Conservation (phyloP, 2,329 filamentous ascomycete genomes). For the Clarireedia paspali region DNA sequence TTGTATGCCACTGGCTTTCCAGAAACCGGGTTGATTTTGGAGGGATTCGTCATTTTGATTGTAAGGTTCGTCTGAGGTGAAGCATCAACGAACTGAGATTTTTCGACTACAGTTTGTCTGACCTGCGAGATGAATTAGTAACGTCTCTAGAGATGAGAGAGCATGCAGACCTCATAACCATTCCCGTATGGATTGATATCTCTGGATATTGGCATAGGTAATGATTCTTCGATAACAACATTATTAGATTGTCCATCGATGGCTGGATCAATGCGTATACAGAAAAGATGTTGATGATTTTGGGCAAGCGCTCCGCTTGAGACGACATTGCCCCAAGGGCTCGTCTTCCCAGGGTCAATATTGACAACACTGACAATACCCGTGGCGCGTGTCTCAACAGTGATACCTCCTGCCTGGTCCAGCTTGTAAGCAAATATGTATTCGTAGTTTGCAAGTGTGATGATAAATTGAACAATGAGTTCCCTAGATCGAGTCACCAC, state of each 20-base stretch:
- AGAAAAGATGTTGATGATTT: conserved; percentile 51
- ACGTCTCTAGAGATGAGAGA: not conserved
- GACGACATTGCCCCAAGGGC: conserved; percentile 53
- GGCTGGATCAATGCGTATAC: conserved; percentile 45
- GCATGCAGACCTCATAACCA: conserved; percentile 35
- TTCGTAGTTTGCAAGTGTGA: conserved; percentile 63
- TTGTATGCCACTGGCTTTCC: conserved; percentile 80
- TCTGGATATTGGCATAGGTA: conserved; percentile 34
- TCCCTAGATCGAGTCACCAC: conserved; percentile 50
- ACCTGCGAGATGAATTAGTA: conserved; percentile 23
- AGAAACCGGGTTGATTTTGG: conserved; percentile 64
- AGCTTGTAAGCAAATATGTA: conserved; percentile 60
- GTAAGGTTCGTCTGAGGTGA: conserved; percentile 49
- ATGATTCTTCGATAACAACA: conserved; percentile 45
- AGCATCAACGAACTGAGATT: conserved; percentile 31
- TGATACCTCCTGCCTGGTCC: conserved; percentile 52
- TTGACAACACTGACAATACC: conserved; percentile 51
- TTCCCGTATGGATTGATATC: conserved; percentile 46
- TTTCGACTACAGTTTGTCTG: conserved; percentile 33
- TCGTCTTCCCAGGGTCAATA: conserved; percentile 45
- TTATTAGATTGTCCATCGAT: conserved; percentile 47
- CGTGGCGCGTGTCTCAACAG: conserved; percentile 44
- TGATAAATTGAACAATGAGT: conserved; percentile 59
- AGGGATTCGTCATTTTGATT: conserved; percentile 61
- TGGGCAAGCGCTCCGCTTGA: conserved; percentile 49